Conservation (phyloP, 1,284 basidiomycete genomes). For the Cutaneotrichosporon dermatis region DNA sequence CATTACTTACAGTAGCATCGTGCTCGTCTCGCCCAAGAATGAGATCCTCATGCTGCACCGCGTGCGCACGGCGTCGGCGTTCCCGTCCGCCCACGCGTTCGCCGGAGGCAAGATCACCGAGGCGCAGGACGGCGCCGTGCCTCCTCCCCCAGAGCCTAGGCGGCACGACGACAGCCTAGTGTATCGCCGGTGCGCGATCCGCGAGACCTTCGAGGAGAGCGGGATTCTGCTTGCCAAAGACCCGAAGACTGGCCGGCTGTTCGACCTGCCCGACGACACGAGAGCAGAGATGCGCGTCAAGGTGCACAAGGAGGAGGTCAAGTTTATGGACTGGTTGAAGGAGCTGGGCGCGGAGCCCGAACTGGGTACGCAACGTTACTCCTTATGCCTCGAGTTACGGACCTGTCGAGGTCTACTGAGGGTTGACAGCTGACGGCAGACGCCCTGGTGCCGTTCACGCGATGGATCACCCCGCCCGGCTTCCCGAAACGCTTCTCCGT, state of each 20-base stretch:
- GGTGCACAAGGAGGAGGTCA: constrained; percentile 12
- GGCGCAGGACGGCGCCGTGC: constrained; percentile 11
- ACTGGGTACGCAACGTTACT: neutral
- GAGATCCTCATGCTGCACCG: constrained; percentile 17
- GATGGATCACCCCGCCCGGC: constrained; percentile 17
- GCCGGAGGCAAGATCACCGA: constrained; percentile 15
- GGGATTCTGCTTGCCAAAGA: constrained; percentile 15
- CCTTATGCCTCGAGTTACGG: neutral
- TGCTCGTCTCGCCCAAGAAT: constrained; percentile 15
- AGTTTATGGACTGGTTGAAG: constrained; percentile 16
- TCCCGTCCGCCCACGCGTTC: constrained; percentile 16
- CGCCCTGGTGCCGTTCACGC: constrained; percentile 17
- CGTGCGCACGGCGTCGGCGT: constrained; percentile 13
- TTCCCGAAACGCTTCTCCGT: constrained; percentile 15
- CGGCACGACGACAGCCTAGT: constrained; percentile 12
- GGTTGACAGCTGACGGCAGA: neutral
- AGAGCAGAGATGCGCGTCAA: constrained; percentile 1
- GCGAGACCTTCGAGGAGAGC: constrained; percentile 22
- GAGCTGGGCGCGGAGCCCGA: constrained; percentile 11
- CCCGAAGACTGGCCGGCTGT: neutral
- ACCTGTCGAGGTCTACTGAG: neutral
- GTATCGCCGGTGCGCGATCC: constrained; percentile 15
- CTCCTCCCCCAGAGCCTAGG: neutral
- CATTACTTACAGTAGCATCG: constrained; percentile 7
- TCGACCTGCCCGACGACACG: constrained; percentile 1